Evolutionary conservation across 2,329 filamentous ascomycete genomes (phyloP), one percentile per base, ranked within the genome.

Genomic region (Beauveria australis): DNA sequence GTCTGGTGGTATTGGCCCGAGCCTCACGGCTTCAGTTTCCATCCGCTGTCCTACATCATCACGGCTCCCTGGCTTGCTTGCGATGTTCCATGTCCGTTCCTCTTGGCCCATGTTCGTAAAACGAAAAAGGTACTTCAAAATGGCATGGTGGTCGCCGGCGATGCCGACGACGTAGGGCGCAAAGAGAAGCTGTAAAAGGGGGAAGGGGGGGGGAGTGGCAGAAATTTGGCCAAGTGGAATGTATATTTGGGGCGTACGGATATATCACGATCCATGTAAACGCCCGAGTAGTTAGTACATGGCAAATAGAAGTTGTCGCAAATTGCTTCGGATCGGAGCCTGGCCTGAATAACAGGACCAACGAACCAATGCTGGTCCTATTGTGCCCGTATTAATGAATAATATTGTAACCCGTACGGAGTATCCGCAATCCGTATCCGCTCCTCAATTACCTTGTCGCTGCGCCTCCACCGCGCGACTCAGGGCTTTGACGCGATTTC

Each of bases 1-100:
- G 67, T 9, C 64, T 80, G 78, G 78, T 79, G 75, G 70, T 74
- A 74, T 64, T 81, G 79, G 79, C 78, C 77, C 3, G 79, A 81
- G 60, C 76, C 78, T 1, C 76, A 81, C 65, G 74, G 72, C 12
- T 82, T 79, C 65, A 74, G 78, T 33, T 68, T 73, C 53, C 74
- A 74, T 37, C 77, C 76, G 0, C 67, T 79, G 5, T 74, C 72
- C 1, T 49, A 79, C 4, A 75, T 80, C 61, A 65, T 81, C 16
- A 72, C 73, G 63, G 74, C 70, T 0, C 73, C 74, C 0, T 73
- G 73, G 16, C 59, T 78, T 2, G 49, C 74, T 18, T 77, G 74
- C 53, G 79, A 82, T 63, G 41, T 78, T 14, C 65, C 72, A 2
- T 81, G 82, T 60, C 75, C 78, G 0, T 74, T 79, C 49, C 63